phyloP scores from a whole-genome alignment of 2,329 filamentous ascomycete genomes.

The Trichoderma brevicompactum region DNA sequence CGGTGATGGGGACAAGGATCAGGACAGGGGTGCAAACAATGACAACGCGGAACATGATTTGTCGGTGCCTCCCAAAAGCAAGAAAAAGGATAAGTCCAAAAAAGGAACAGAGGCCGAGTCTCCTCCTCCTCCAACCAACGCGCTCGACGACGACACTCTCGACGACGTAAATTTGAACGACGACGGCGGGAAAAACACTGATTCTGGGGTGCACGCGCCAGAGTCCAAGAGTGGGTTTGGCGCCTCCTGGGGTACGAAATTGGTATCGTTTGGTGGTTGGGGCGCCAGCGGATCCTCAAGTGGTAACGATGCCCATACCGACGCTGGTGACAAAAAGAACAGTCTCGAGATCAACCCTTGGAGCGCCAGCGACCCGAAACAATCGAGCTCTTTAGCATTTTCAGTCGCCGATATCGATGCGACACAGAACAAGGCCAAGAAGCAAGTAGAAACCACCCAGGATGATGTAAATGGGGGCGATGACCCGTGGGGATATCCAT shows the following conservation, averaged over 20 bases:
- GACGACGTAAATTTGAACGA: constrained; percentile 70
- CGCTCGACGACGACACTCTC: constrained; percentile 56
- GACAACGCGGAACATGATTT: constrained; percentile 39
- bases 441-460: constrained; percentile 40
- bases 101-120: constrained; percentile 37
- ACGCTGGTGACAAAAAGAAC: constrained; percentile 47
- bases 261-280: constrained; percentile 50
- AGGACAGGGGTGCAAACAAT: constrained; percentile 36
- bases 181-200: constrained; percentile 60
- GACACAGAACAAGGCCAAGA: constrained; percentile 44
- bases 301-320: constrained; percentile 43
- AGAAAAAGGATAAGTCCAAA: constrained; percentile 47
- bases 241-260: constrained; percentile 64
- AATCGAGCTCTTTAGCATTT: constrained; percentile 51
- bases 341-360: constrained; percentile 55
- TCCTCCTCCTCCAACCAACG: constrained; percentile 36
- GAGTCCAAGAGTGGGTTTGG: constrained; percentile 55
- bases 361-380: constrained; percentile 55
- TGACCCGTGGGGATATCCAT: constrained; percentile 44
- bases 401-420: constrained; percentile 55
- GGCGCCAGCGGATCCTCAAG: constrained; percentile 33
- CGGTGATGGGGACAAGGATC: constrained; percentile 45
- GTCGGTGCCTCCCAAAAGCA: constrained; percentile 37
- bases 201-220: constrained; percentile 57
- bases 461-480: constrained; percentile 34